A percentile compares a stretch with the other conserved stretches of the same genome.
phyloP scores from a whole-genome alignment of 2,329 filamentous ascomycete species.

The Neophaeococcomyces mojaviensis region DNA sequence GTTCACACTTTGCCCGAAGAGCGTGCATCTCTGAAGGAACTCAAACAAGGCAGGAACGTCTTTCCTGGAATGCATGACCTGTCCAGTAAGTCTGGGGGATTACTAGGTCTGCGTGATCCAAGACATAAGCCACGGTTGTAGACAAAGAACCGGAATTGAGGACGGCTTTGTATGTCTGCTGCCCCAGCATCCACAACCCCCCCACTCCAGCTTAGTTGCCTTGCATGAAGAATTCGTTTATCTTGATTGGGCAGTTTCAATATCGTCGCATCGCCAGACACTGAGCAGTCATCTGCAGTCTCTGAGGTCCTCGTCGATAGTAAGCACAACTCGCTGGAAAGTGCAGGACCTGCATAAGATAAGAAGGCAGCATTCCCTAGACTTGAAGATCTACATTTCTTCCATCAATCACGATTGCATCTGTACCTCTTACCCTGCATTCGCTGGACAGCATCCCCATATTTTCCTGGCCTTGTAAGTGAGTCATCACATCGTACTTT shows the following conservation, averaged over 20 bases:
- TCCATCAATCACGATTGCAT: constrained; percentile 7
- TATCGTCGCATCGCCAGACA: not conserved
- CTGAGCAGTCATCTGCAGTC: constrained; percentile 5
- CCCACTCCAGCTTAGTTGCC: constrained; percentile 7
- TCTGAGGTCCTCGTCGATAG: not conserved
- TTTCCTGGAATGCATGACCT: too few relatives aligned
- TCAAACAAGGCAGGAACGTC: too few relatives aligned
- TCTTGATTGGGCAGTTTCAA: constrained; percentile 9
- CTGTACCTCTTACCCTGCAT: not conserved
- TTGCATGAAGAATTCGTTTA: not conserved
- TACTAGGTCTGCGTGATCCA: too few relatives aligned
- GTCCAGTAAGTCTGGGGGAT: too few relatives aligned
- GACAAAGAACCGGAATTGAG: not conserved
- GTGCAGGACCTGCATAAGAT: constrained; percentile 6
- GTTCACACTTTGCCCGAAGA: too few relatives aligned
- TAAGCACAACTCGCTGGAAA: not conserved
- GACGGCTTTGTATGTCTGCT: constrained; percentile 7
- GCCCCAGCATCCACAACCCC: constrained; percentile 3
- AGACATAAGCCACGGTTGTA: too few relatives aligned
- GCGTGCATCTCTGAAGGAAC: too few relatives aligned
- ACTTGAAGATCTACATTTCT: too few relatives aligned
- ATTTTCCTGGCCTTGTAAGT: too few relatives aligned
- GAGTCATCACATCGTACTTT: too few relatives aligned
- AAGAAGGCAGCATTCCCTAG: too few relatives aligned
- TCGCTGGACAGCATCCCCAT: not conserved